These are phyloP conservation scores for Talaromyces amestolkiae DNA, from an alignment of 2,329 filamentous ascomycete species.

Conservation along the genomic window DNA sequence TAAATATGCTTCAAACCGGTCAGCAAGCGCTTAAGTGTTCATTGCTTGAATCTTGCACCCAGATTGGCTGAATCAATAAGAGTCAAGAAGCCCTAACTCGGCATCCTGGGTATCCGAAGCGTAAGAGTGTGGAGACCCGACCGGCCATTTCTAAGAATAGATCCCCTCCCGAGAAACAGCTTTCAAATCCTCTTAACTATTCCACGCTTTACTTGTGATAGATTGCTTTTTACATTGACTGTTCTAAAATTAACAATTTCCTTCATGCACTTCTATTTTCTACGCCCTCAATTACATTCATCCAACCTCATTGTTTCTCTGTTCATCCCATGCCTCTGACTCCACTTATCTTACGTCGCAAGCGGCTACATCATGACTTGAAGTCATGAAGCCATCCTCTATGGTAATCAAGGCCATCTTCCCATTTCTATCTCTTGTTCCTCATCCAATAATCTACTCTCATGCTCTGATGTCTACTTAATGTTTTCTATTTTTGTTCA, in stretches of 20 bases:
- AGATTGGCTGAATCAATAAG: background rate
- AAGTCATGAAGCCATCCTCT: background rate
- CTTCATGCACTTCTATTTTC: background rate
- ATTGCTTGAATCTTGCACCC: background rate
- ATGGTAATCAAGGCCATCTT: background rate
- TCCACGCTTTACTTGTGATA: background rate
- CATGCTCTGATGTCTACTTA: background rate
- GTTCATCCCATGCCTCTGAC: background rate
- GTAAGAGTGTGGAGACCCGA: background rate
- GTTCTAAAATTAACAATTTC: slow-evolving; percentile 12
- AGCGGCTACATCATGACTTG: background rate
- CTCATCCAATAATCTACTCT: background rate
- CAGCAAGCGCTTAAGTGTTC: background rate
- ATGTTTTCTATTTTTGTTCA: background rate
- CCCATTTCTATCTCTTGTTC: background rate
- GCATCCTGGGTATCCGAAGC: background rate
- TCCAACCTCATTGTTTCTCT: background rate
- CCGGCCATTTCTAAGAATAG: slow-evolving; percentile 8
- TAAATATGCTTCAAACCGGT: background rate
- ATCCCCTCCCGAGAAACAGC: background rate
- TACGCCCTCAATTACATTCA: background rate
- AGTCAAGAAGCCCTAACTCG: background rate
- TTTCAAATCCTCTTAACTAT: background rate
- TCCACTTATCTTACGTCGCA: slow-evolving; percentile 6
- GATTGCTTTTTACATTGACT: background rate